Conservation (phyloP, 768 basidiomycete genomes). For the Lactarius quietus region DNA sequence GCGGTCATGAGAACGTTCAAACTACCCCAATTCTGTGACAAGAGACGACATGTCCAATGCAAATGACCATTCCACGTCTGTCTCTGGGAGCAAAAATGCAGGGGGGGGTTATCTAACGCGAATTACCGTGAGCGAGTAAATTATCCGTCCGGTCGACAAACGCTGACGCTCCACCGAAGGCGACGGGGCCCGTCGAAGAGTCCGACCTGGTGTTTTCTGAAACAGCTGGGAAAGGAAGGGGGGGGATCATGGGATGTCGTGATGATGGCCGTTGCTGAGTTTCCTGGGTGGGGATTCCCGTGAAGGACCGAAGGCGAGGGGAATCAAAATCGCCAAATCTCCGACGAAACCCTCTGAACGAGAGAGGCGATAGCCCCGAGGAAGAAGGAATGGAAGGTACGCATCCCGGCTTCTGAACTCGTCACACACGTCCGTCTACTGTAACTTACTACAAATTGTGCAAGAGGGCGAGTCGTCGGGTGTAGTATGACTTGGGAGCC, state of each 20-base stretch:
- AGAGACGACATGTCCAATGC: not conserved
- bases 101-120: constrained; percentile 3
- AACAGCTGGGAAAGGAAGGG: constrained; percentile 20
- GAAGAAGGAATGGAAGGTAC: constrained; percentile 1
- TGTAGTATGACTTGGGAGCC: not conserved
- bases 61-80: not conserved
- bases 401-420: not conserved
- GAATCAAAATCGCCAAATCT: constrained; percentile 14
- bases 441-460: not conserved
- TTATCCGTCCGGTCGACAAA: not conserved
- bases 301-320: constrained; percentile 7
- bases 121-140: constrained; percentile 17
- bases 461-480: not conserved
- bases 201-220: constrained; percentile 13
- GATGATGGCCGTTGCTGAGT: constrained; percentile 11
- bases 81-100: not conserved
- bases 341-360: not conserved
- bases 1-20: not conserved
- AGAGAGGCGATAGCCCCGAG: not conserved
- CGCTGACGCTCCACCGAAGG: constrained; percentile 6
- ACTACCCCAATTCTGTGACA: not conserved
- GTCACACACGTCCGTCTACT: not conserved
- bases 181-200: constrained; percentile 1
- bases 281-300: constrained; percentile 5
- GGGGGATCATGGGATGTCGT: constrained; percentile 11